Evolutionary conservation across 2,329 filamentous ascomycete species (phyloP), one percentile per base, ranked within the genome.

Genomic region (Fusarium aywerte): DNA sequence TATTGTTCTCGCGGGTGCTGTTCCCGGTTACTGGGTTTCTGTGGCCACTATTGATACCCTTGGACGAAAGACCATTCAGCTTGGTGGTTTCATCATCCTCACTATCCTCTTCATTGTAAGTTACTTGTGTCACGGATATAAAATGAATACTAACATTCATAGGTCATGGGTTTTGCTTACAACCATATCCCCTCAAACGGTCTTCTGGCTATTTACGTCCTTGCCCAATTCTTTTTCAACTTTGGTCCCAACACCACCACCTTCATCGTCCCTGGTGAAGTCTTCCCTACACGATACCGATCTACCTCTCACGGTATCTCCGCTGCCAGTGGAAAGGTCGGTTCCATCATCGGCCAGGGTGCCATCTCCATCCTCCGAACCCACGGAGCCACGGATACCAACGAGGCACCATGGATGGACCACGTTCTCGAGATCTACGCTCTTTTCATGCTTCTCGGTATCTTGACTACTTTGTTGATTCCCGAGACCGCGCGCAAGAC

Each of bases 11-110:
- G 91, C 92, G 5, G 92, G 91, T 58, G 90, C 92, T 45, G 91
- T 94, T 15, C 92, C 92, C 0, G 92, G 92, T 15, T 94, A 94
- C 82, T 94, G 91, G 91, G 85, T 92, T 16, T 92, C 90, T 0
- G 91, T 93, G 7, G 88, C 88, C 2, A 88, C 87, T 2, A 87
- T 93, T 57, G 91, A 95, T 78, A 91, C 85, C 2, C 72, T 93
- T 15, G 92, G 91, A 53, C 90, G 92, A 73, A 93, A 92, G 81
- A 87, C 90, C 2, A 92, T 95, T 58, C 92, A 92, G 79, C 79
- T 91, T 55, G 84, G 82, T 62, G 88, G 87, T 25, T 90, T 90
- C 76, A 76, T 80, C 49, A 83, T 90, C 56, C 78, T 90, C 9
- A 89, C 87, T 9, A 79, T 87, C 40, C 80, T 90, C 20, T 88